Evolutionary conservation across 2,329 filamentous ascomycete species (phyloP), one percentile per base, ranked within the genome.

Genomic region (Aspergillus texensis): DNA sequence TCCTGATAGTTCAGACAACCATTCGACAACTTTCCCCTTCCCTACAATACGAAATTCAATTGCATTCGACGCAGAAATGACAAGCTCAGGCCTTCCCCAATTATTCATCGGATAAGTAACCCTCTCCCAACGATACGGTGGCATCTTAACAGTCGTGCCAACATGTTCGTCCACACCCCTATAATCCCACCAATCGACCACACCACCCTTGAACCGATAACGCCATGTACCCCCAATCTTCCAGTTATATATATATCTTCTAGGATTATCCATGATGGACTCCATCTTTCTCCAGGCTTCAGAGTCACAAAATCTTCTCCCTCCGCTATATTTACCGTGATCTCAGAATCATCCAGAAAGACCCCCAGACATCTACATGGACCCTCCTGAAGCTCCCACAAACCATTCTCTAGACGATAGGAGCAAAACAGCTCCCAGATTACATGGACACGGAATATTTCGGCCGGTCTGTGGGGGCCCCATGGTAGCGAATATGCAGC

Each of bases 181-280:
- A 19, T 45, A 57, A 32, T 57, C 54, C 54, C 36, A 57, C 54
- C 36, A 57, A 36, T 43, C 55, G 39, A 57, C 55, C 12, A 24
- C 45, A 30, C 55, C 55, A 26, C 39, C 55, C 34, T 57, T 57
- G 12, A 43, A 57, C 24, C 5, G 11, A 41, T 43, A 41, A n/a
- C 39, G 39, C 32, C 34, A 46, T 41, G 55, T 57, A 28, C 46
- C 39, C 21, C 55, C 39, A 32, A 45, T 12, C 32, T 57, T 4
- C 55, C 55, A 41, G 19, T 16, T 6, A 52, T 52, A 28, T 26
- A 41, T 57, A 41, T 57, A 3, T 41, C 26, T 11, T 45, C 36
- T 28, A 43, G 55, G n/a, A 46, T 46, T 19, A 6, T 12, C 34
- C 55, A 45, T 16, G 55, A 57, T 26, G n/a, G 8, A 21, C 9